Evolutionary conservation across 1,139 yeast species (phyloP).

Genomic region (Hemisphaericaspora lyxosophila): DNA sequence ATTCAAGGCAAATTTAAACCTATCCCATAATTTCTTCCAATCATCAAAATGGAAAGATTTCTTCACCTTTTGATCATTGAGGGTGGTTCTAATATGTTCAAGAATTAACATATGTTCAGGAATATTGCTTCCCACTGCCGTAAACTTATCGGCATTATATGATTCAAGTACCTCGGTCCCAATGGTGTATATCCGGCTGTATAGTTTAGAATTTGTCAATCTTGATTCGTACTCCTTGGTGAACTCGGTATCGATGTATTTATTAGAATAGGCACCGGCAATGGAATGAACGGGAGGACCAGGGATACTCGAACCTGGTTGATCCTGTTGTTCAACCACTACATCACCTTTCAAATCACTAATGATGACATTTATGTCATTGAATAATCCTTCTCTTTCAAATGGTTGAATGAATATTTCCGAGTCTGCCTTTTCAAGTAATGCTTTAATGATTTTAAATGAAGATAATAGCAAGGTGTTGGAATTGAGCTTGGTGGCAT

Average conservation of each 20-base stretch:
- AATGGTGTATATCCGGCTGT: constrained; percentile 19
- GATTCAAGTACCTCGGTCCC: constrained; percentile 22
- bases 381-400: constrained; percentile 71
- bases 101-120: constrained; percentile 22
- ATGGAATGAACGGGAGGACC: constrained; percentile 8
- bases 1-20: constrained; percentile 33
- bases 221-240: constrained; percentile 29
- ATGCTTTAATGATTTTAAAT: constrained; percentile 24
- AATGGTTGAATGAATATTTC: constrained; percentile 49
- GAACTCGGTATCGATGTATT: constrained; percentile 35
- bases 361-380: constrained; percentile 43
- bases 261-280: constrained; percentile 21
- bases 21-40: constrained; percentile 51
- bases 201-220: constrained; percentile 21
- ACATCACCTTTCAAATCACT: constrained; percentile 14
- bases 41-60: constrained; percentile 24
- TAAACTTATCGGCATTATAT: constrained; percentile 18
- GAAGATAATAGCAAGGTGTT: constrained; percentile 53
- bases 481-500: constrained; percentile 20
- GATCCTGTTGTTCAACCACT: constrained; percentile 11
- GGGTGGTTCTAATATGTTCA: constrained; percentile 16
- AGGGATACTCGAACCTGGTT: too few species aligned
- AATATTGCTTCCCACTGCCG: constrained; percentile 11
- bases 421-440: constrained; percentile 47
- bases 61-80: constrained; percentile 14